Evolutionary conservation across 2,329 filamentous ascomycete genomes (phyloP), one percentile per base, ranked within the genome.

Genomic region (Furcasterigmium furcatum): DNA sequence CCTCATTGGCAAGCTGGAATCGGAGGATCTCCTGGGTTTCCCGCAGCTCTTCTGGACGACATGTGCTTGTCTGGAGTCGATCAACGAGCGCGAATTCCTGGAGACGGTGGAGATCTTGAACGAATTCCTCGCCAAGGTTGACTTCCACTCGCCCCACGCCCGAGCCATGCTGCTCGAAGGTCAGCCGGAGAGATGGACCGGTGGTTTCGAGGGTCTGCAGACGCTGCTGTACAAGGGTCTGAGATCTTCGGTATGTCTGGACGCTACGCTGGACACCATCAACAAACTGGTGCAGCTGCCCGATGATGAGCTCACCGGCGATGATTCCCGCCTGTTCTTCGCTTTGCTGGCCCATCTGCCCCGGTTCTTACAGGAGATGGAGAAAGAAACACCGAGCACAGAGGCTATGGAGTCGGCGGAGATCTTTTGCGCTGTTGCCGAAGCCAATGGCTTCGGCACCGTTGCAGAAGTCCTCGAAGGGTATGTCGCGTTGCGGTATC

Each of bases 11-110:
- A 94, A 92, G 45, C 72, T 97, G 22, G 85, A 91, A 18, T 77
- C 87, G 1, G 80, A 87, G 30, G 87, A 91, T 60, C 75, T 99
- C 2, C 68, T 95, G 40, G 83, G 84, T n/a, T 96, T 96, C 53
- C 94, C 94, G 2, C 92, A 97, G 58, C 73, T 99, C 1, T 97
- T 99, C 66, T 99, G 95, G 95, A 95, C 92, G 1, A 96, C 89
- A 0, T 96, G 91, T 58, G 94, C 94, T 10, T 99, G 94, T 61
- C 72, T 99, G 18, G 91, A 97, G 59, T 97, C 94, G 0, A 95
- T 97, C 58, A 95, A 97, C 53, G 95, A 99, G 66, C 81, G 86
- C 19, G 94, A 99, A 59, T 99, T 96, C 52, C 79, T 94, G 50
- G 94, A 96, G 61, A 91, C 88, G 19, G 73, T 96, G 12, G 85